Percentiles rank a stretch among this genome's conserved stretches.
phyloP scores from a whole-genome alignment of 345 rosid species.

The Triadica sebifera region DNA sequence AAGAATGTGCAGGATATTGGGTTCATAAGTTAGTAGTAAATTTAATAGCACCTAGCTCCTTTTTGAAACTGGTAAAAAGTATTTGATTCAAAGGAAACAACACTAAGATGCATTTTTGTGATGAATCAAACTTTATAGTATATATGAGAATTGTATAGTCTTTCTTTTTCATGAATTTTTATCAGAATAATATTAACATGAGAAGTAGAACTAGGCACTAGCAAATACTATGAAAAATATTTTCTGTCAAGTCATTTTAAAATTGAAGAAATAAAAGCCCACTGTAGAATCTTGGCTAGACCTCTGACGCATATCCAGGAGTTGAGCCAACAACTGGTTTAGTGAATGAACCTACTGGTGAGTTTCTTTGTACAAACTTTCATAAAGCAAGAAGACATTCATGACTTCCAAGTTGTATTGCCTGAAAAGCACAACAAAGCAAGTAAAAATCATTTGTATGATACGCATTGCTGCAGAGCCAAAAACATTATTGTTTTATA shows the following conservation, averaged over 20 bases:
- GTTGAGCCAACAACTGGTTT: constrained; percentile 57
- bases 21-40: neutral
- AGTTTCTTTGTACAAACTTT: constrained; percentile 68
- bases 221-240: neutral
- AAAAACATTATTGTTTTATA: neutral
- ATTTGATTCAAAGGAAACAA: neutral
- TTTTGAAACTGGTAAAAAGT: no score
- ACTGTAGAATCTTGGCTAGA: constrained; percentile 6
- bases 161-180: no score
- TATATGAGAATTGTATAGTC: neutral
- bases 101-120: neutral
- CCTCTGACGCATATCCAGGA: constrained; percentile 71
- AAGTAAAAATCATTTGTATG: constrained; percentile 8
- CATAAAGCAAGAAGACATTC: constrained; percentile 60
- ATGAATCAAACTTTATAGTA: neutral
- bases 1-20: neutral
- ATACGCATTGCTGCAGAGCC: neutral
- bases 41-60: no score
- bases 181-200: neutral
- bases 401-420: constrained; percentile 52
- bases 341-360: constrained; percentile 56
- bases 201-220: neutral
- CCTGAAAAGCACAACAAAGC: constrained; percentile 40
- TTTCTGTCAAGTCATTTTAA: neutral
- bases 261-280: neutral